phyloP scores from a whole-genome alignment of 768 basidiomycete species.

The Rubroboletus satanas region DNA sequence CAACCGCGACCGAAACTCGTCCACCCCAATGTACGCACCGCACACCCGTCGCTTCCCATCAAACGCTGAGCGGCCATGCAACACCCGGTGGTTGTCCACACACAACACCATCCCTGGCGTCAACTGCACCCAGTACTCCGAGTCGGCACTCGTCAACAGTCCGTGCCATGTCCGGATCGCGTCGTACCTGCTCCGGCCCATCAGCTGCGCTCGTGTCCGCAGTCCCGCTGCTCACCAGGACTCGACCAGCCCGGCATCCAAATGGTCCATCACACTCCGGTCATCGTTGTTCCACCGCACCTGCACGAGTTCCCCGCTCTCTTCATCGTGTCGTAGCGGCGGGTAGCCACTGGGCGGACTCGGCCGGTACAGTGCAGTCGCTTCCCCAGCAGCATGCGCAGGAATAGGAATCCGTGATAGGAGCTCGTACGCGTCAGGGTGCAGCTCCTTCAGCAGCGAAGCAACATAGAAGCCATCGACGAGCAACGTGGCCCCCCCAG shows the following conservation, averaged over 20 bases:
- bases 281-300: constrained; percentile 97
- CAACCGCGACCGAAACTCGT: constrained; percentile 85
- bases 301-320: constrained; percentile 59
- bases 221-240: constrained; percentile 49
- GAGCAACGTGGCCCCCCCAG: constrained; percentile 85
- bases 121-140: constrained; percentile 92
- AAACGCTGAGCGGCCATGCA: constrained; percentile 93
- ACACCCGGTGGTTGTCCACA: constrained; percentile 88
- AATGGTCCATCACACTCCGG: constrained; percentile 69
- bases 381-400: constrained; percentile 86
- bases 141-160: constrained; percentile 71
- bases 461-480: constrained; percentile 96
- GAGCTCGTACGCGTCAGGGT: constrained; percentile 67
- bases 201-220: neutral
- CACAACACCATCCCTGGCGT: constrained; percentile 87
- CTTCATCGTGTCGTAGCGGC: constrained; percentile 61
- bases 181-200: constrained; percentile 52
- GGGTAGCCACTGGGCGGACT: constrained; percentile 62
- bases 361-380: constrained; percentile 51
- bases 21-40: constrained; percentile 89
- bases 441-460: constrained; percentile 63
- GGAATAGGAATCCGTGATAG: constrained; percentile 69
- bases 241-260: constrained; percentile 61
- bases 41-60: constrained; percentile 88
- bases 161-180: constrained; percentile 78